Base-by-base conservation (phyloP, 2,329 filamentous ascomycete genomes). In the Rutstroemia sp. region DNA sequence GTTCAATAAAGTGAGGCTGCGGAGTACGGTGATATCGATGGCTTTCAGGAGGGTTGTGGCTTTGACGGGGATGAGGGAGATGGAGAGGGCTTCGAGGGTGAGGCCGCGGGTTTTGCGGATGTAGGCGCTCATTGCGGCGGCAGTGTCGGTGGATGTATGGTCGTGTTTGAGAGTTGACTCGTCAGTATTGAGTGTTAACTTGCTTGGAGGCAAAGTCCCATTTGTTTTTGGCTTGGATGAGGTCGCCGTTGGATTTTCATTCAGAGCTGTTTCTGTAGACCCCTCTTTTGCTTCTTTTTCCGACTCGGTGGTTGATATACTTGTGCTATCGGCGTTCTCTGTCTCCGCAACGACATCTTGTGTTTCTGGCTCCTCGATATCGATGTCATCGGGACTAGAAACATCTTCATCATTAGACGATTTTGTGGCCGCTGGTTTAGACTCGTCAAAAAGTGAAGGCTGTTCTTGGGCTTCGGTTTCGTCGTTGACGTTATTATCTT, bases 41-140 rank as follows among this genome's bases (percentile, higher is more conserved):
- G 80, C 79, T 27, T 75, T 73, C 18, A 74, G 77, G 8, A 87
- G 65, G 0, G 85, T 75, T 0, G 78, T 79, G 2, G 82, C 74
- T 66, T 80, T 83, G 62, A 83, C 74, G 0, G 83, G 83, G 37
- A 87, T 76, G 34, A 83, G 73, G 62, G 83, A 74, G 25, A 86
- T 73, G 54, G 74, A 74, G 18, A 87, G 72, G 1, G 74, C 74
- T 51, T 79, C 70, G 1, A 87, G 72, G 1, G 77, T 71, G 12
- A 86, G 70, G 1, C 84, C 84, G 61, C 84, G 75, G 1, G 80
- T 84, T 3, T 73, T 70, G 34, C 80, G 76, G 42, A 82, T 70
- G 65, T 86, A 87, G 16, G 80, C 77, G 38, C 70, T 74, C 62
- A 65, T 67, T 14, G 52, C 44, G 1, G 30, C 30, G 30, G 30